Evolutionary conservation across 768 basidiomycete species (phyloP), one percentile per base, ranked within the genome.

Genomic region (Termitomyces sp.): DNA sequence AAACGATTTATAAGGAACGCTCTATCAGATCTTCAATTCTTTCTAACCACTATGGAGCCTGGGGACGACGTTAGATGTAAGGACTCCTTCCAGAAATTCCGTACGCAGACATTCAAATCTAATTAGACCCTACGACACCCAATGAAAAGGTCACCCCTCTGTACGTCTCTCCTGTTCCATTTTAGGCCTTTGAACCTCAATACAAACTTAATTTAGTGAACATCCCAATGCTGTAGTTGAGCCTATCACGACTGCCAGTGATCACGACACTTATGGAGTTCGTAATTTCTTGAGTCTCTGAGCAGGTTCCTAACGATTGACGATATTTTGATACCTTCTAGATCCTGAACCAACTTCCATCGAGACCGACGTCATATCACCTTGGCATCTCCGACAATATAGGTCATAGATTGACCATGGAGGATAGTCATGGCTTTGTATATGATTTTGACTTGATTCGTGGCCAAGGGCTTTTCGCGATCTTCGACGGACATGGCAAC

Each of bases 401-500:
- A 17, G 60, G 60, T 5, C 57, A 48, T 4, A 56, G 60, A 34
- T 7, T 28, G 4, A 56, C 57, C 25, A 61, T 61, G 60, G 60
- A 61, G 39, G 60, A 61, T 28, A 61, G 60, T 42, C 56, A 61
- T 54, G 60, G 60, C 3, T 61, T 61, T 25, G 47, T 61, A 17
- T 39, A 56, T 32, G 57, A 61, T 54, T 61, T 56, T 25, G 53
- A 61, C 35, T 52, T 41, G 12, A 59, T 61, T 34, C 55, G 60
- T 28, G 60, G 60, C 10, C 60, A 61, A 41, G 60, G 60, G 6
- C 32, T 61, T 7, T 61, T 61, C 28, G 57, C 52, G 12, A 54
- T 61, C 23, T 61, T 59, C 21, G 60, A 61, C 51, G 60, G 60
- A 9, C 60, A 61, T 47, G 60, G 60, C 35, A 61, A 61, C 25